phyloP scores from a whole-genome alignment of 2,329 filamentous ascomycete genomes.

The Lachnellula cervina region DNA sequence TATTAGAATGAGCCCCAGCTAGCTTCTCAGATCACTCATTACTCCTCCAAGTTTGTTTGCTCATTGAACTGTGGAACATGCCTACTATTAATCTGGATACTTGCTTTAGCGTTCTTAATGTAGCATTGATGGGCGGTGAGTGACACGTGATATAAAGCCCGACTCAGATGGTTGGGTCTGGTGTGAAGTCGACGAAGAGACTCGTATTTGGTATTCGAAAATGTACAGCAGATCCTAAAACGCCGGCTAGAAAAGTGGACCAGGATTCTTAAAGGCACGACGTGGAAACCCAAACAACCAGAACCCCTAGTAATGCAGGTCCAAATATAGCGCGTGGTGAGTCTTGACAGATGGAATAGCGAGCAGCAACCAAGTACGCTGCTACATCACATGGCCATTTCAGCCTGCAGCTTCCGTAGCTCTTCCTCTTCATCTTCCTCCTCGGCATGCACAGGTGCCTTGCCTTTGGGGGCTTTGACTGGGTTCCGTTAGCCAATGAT shows the following conservation, averaged over 20 bases:
- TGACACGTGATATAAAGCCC: neutral
- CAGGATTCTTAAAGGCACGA: slow-evolving; percentile 15
- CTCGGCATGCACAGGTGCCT: slow-evolving; percentile 46
- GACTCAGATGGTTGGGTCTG: neutral
- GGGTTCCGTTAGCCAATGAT: slow-evolving; percentile 13
- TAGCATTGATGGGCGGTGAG: neutral
- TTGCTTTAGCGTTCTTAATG: neutral
- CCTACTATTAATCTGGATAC: too few species aligned
- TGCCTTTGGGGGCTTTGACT: slow-evolving; percentile 43
- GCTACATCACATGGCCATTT: slow-evolving; percentile 81
- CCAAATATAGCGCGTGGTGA: slow-evolving; percentile 17
- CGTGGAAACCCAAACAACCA: slow-evolving; percentile 18
- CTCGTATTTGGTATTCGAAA: slow-evolving; percentile 15
- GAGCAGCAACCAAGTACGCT: slow-evolving; percentile 10
- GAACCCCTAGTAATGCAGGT: slow-evolving; percentile 22
- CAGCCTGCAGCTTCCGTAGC: slow-evolving; percentile 84
- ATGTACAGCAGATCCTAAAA: slow-evolving; percentile 28
- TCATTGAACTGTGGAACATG: too few species aligned
- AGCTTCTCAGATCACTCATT: too few species aligned
- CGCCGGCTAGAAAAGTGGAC: slow-evolving; percentile 21
- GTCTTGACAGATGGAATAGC: slow-evolving; percentile 16
- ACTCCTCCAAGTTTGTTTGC: too few species aligned
- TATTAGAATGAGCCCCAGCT: too few species aligned
- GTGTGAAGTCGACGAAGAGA: neutral
- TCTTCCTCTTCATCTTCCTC: slow-evolving; percentile 97